These are phyloP conservation scores for Gonapodya prolifera DNA, from an alignment of 192 early-diverging fungal species.

Conservation along the genomic window DNA sequence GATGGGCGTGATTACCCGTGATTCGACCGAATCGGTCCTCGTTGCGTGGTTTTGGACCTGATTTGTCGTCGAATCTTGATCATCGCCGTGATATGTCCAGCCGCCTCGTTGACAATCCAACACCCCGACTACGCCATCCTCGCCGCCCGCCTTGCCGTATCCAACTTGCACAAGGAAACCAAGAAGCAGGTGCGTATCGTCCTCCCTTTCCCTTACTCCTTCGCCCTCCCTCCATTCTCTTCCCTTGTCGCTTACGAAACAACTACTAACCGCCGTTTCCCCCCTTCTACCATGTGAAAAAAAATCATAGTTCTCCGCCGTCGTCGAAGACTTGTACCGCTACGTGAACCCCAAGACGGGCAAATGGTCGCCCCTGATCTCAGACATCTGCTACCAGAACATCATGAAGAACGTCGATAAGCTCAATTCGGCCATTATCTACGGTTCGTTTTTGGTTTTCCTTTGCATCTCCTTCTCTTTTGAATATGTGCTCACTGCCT, in stretches of 20 bases:
- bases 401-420: conserved; percentile 62
- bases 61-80: neutral
- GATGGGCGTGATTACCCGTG: too few species aligned
- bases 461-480: too few species aligned
- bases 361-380: conserved; percentile 84
- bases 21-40: too few species aligned
- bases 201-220: too few species aligned
- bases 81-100: neutral
- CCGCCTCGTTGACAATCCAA: conserved; percentile 71
- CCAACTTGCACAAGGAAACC: conserved; percentile 83
- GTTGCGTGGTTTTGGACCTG: too few species aligned
- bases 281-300: too few species aligned
- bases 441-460: too few species aligned
- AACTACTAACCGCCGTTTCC: too few species aligned
- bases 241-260: too few species aligned
- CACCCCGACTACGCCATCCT: conserved; percentile 95
- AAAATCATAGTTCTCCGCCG: conserved; percentile 52
- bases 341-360: conserved; percentile 84
- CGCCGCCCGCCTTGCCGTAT: conserved; percentile 90
- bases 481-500: too few species aligned
- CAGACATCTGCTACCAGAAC: conserved; percentile 52
- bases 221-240: too few species aligned
- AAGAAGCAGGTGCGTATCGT: too few species aligned
- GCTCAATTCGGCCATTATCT: conserved; percentile 92
- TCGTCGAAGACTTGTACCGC: conserved; percentile 70